These are phyloP conservation scores for Arachis hypogaea DNA, from an alignment of 306 rosid genomes.

Conservation along the genomic window DNA sequence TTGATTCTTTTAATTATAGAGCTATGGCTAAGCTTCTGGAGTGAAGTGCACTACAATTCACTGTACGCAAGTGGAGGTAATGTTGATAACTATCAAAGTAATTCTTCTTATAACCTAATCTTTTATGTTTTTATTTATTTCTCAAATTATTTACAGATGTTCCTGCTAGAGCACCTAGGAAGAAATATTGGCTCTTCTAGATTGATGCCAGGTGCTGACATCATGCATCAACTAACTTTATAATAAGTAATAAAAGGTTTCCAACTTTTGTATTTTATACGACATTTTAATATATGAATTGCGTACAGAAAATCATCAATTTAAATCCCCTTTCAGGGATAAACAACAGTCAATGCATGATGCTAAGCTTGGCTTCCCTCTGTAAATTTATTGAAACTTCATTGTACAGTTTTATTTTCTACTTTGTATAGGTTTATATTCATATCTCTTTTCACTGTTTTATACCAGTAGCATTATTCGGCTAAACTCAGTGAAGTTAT, in stretches of 20 bases:
- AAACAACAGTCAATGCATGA: conserved; percentile 17
- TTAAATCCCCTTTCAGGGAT: conserved; percentile 1
- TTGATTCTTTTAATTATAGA: conserved; percentile 46
- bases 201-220: conserved; percentile 27
- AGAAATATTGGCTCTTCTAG: conserved; percentile 94
- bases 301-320: neutral
- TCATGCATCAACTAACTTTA: conserved; percentile 15
- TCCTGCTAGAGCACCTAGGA: conserved; percentile 68
- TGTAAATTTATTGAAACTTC: conserved; percentile 6
- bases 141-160: conserved; percentile 62
- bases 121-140: conserved; percentile 19
- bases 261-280: too few relatives aligned
- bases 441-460: neutral
- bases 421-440: conserved; percentile 14
- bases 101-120: neutral
- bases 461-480: too few relatives aligned
- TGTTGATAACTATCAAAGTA: conserved; percentile 6
- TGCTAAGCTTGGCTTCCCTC: conserved; percentile 9
- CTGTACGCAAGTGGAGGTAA: conserved; percentile 77
- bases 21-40: conserved; percentile 99
- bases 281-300: too few relatives aligned
- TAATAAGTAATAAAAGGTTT: neutral
- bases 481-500: neutral
- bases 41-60: conserved; percentile 98
- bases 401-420: conserved; percentile 35